A percentile compares a stretch with the other conserved stretches of the same genome.
These are phyloP conservation scores for Globisporangium megalacanthum DNA, from an alignment of 352 stramenopile species.

Conservation along the genomic window DNA sequence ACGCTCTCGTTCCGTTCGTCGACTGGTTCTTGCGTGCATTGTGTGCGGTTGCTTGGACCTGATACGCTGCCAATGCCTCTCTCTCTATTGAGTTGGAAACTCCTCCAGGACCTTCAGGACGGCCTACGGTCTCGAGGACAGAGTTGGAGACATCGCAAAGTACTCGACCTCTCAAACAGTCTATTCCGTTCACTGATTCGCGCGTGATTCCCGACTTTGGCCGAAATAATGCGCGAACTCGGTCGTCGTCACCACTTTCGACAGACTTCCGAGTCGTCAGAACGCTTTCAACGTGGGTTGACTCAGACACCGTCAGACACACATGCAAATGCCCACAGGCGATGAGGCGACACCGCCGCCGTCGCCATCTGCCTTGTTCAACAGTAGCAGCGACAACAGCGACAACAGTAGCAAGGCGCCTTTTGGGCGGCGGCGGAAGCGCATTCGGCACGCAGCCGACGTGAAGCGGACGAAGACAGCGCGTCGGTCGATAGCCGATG, in stretches of 20 bases:
- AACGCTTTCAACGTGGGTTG: no score
- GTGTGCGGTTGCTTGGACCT: no score
- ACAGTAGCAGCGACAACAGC: not conserved
- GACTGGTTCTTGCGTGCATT: no score
- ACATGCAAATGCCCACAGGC: not conserved
- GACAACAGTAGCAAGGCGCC: constrained; percentile 2
- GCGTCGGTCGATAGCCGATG: not conserved
- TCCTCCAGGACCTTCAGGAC: no score
- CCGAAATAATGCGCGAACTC: constrained; percentile 7
- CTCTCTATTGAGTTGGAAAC: no score
- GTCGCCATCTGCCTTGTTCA: constrained; percentile 5
- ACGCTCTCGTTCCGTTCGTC: no score
- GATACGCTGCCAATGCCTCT: no score
- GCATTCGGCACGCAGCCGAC: not conserved
- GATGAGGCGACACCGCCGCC: constrained; percentile 12
- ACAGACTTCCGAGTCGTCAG: not conserved
- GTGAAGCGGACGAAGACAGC: constrained; percentile 1
- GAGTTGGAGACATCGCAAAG: no score
- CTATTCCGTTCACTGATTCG: constrained; percentile 1
- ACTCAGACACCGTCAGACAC: no score
- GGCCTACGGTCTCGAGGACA: no score
- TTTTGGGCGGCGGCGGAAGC: constrained; percentile 3
- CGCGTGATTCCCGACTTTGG: constrained; percentile 1
- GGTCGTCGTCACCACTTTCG: not conserved
- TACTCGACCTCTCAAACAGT: not conserved